These are phyloP conservation scores for Sarocladium kiliense DNA, from an alignment of 2,329 filamentous ascomycete species.

Conservation along the genomic window DNA sequence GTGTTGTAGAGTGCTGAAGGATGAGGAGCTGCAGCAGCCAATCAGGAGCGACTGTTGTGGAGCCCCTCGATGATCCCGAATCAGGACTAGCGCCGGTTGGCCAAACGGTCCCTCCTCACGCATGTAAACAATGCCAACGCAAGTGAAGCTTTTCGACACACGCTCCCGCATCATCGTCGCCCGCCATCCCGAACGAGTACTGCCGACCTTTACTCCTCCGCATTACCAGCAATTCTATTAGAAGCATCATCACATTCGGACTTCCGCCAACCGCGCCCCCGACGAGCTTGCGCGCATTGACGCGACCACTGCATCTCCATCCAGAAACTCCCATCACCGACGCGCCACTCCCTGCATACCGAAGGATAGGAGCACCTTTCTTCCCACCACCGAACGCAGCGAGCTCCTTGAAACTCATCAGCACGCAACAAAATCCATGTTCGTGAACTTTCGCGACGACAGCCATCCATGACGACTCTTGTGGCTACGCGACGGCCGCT, in stretches of 20 bases:
- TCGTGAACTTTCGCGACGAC: slow-evolving; percentile 14
- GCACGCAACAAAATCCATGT: background rate
- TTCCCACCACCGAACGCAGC: slow-evolving; percentile 13
- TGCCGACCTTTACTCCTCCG: background rate
- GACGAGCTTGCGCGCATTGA: slow-evolving; percentile 4
- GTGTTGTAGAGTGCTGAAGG: background rate
- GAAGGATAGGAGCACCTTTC: slow-evolving; percentile 11
- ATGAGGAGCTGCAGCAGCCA: background rate
- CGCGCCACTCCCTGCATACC: background rate
- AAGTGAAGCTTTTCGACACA: slow-evolving; percentile 10
- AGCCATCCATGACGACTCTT: slow-evolving; percentile 66
- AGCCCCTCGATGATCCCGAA: slow-evolving; percentile 1
- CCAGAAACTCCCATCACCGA: background rate
- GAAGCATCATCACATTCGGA: background rate
- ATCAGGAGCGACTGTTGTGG: background rate
- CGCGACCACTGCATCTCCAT: background rate
- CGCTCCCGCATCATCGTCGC: background rate
- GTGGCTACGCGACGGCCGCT: slow-evolving; percentile 59
- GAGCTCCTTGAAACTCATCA: background rate
- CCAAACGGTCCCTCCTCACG: slow-evolving; percentile 17
- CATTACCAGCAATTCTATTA: background rate
- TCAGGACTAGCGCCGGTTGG: slow-evolving; percentile 16
- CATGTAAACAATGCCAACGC: slow-evolving; percentile 17
- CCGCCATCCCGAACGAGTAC: background rate
- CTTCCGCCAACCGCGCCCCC: slow-evolving; percentile 20